Percentiles rank a stretch among this genome's conserved stretches.
Evolutionary conservation across 2,329 filamentous ascomycete species (phyloP).

Genomic region (Apiospora kogelbergensis): DNA sequence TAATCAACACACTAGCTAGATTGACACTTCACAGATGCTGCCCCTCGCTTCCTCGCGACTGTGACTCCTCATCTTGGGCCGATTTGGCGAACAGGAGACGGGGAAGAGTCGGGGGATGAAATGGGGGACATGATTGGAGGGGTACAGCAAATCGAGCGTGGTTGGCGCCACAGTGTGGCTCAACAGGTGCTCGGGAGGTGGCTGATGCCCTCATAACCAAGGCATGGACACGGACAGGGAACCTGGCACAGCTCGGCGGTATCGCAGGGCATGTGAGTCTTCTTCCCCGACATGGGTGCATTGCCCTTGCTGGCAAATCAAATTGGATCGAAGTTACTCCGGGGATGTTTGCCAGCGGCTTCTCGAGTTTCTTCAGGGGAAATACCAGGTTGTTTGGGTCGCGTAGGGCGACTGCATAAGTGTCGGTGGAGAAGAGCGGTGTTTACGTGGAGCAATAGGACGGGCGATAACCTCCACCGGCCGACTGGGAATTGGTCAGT

Average conservation of each 20-base stretch:
- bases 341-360: not conserved
- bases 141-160: not conserved
- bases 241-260: not conserved
- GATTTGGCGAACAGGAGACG: not conserved
- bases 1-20: not conserved
- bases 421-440: not conserved
- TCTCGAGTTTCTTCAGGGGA: not conserved
- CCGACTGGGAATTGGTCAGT: not conserved
- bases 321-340: not conserved
- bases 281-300: no score
- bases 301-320: no score
- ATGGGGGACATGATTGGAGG: not conserved
- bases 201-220: not conserved
- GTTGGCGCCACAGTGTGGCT: not conserved
- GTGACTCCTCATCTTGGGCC: not conserved
- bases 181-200: not conserved
- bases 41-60: not conserved
- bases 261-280: not conserved
- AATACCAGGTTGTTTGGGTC: not conserved
- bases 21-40: not conserved
- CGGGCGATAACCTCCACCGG: not conserved
- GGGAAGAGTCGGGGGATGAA: not conserved
- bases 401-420: conserved; percentile 3
- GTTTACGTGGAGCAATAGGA: conserved; percentile 7
- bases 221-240: not conserved